Conservation (phyloP, 805 yeast species). For the Cyberlindnera mrakii region DNA sequence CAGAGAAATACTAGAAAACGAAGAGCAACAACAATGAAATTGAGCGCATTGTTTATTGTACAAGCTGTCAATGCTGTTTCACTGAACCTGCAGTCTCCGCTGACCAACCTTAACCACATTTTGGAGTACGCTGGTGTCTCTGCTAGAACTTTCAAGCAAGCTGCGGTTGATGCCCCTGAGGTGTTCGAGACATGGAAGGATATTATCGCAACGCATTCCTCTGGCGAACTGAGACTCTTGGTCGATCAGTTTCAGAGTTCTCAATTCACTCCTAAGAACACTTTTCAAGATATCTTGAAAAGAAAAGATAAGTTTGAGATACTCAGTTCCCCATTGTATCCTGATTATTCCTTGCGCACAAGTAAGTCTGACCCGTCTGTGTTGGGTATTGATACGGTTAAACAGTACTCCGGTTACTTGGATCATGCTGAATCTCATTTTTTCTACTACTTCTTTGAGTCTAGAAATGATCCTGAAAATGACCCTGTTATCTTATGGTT, state of each 20-base stretch:
- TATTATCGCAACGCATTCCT: constrained; percentile 26
- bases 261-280: constrained; percentile 14
- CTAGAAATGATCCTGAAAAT: constrained; percentile 76
- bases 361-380: constrained; percentile 29
- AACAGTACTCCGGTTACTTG: constrained; percentile 79
- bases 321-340: constrained; percentile 4
- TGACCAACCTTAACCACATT: constrained; percentile 6
- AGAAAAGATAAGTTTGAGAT: constrained; percentile 3
- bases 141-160: constrained; percentile 3
- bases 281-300: constrained; percentile 8
- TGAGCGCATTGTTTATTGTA: constrained; percentile 2
- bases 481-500: constrained; percentile 88
- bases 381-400: constrained; percentile 73
- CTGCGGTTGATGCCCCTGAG: constrained; percentile 7
- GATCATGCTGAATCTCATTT: constrained; percentile 76
- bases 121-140: constrained; percentile 7
- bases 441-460: constrained; percentile 86
- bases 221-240: constrained; percentile 6
- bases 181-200: constrained; percentile 25
- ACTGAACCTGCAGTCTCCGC: constrained; percentile 9
- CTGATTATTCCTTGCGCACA: constrained; percentile 15
- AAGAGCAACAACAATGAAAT: constrained; percentile 2
- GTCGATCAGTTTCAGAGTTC: constrained; percentile 8
- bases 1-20: background rate
- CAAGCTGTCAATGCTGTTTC: constrained; percentile 9